Conservation (phyloP, 192 early-diverging fungal genomes). For the Backusella psychrophila region DNA sequence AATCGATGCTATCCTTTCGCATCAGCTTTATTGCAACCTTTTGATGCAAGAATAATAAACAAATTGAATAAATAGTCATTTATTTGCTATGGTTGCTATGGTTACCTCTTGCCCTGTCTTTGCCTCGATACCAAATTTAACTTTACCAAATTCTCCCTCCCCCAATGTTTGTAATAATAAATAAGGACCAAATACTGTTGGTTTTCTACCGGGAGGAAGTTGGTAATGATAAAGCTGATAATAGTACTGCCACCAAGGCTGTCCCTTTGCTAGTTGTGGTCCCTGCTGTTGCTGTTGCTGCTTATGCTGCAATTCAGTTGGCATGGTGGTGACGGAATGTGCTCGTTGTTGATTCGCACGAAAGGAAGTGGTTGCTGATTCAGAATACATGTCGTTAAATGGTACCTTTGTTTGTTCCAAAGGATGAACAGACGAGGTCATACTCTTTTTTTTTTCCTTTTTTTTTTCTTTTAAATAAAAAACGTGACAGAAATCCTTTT, state of each 20-base stretch:
- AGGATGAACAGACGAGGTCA: conserved; percentile 15
- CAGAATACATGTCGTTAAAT: conserved; percentile 11
- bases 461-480: not conserved
- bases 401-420: conserved; percentile 16
- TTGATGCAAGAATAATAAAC: not conserved
- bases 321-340: conserved; percentile 45
- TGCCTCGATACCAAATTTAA: conserved; percentile 89
- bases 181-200: conserved; percentile 87
- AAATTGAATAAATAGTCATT: not conserved
- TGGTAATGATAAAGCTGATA: conserved; percentile 31
- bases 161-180: conserved; percentile 93
- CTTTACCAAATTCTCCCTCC: conserved; percentile 98
- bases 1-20: conserved; percentile 87
- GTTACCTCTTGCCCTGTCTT: conserved; percentile 67
- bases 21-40: conserved; percentile 96
- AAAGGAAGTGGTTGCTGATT: conserved; percentile 1
- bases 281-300: conserved; percentile 9
- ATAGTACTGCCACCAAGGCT: conserved; percentile 36
- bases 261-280: conserved; percentile 27
- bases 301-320: conserved; percentile 25
- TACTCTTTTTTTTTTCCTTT: conserved; percentile 9
- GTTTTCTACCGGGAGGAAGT: conserved; percentile 38
- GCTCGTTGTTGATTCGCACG: conserved; percentile 49
- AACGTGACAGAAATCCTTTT: no score
- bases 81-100: not conserved